These are phyloP conservation scores for Ochromonas danica DNA, from an alignment of 108 stramenopile species.

Conservation along the genomic window DNA sequence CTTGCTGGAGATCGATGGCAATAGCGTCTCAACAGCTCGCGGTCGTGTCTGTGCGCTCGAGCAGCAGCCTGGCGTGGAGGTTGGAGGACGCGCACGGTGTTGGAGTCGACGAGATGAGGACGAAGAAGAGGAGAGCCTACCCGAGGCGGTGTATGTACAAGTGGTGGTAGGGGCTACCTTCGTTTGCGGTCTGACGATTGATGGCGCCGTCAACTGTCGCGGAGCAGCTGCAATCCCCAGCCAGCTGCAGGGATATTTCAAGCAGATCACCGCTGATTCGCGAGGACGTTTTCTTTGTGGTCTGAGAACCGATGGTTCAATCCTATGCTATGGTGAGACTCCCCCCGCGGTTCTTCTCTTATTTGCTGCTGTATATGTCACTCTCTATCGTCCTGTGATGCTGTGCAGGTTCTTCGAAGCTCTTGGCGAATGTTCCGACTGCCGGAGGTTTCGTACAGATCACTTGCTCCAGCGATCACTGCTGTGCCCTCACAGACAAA, in stretches of 20 bases:
- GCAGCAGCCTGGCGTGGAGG: not conserved
- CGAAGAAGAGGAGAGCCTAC: not conserved
- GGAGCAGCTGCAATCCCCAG: not conserved
- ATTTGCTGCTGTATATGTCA: too few species aligned
- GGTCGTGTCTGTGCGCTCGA: not conserved
- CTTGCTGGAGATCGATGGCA: conserved; percentile 9
- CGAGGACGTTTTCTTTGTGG: not conserved
- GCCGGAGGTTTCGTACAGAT: not conserved
- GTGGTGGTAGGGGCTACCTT: not conserved
- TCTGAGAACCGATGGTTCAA: not conserved
- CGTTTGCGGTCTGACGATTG: not conserved
- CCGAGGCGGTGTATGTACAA: not conserved
- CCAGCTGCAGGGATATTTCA: not conserved
- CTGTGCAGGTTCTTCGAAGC: not conserved
- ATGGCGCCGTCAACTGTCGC: not conserved
- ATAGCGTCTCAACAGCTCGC: not conserved
- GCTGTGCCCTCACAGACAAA: conserved; percentile 6
- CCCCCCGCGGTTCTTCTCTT: too few species aligned
- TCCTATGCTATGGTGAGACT: not conserved
- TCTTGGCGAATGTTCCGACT: not conserved
- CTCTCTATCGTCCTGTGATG: too few species aligned
- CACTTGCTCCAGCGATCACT: not conserved
- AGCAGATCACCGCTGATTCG: conserved; percentile 9
- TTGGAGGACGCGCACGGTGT: not conserved
- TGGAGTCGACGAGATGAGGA: not conserved